Conservation (phyloP, 2,329 filamentous ascomycete genomes). For the Aureobasidium lini region DNA sequence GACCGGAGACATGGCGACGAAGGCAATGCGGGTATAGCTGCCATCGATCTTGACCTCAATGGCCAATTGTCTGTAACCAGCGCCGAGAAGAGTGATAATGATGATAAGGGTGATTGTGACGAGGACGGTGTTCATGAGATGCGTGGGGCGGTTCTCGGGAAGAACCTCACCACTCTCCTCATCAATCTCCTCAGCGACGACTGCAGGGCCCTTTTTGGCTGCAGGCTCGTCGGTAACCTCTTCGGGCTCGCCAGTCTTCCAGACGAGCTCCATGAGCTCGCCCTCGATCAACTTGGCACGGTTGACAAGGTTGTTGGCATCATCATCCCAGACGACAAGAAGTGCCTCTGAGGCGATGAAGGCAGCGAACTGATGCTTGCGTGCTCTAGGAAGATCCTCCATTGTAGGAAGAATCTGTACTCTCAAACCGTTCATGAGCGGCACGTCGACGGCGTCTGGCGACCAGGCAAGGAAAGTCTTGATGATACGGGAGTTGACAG, state of each 20-base stretch:
- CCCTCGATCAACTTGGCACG: conserved; percentile 66
- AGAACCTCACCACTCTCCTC: conserved; percentile 63
- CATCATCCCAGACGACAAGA: conserved; percentile 76
- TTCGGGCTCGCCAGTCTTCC: conserved; percentile 51
- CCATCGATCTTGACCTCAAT: conserved; percentile 61
- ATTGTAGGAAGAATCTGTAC: conserved; percentile 68
- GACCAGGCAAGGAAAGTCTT: conserved; percentile 69
- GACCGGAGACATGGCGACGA: conserved; percentile 59
- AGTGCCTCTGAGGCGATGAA: conserved; percentile 66
- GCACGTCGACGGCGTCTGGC: conserved; percentile 65
- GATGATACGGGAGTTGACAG: conserved; percentile 70
- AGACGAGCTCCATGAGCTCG: conserved; percentile 70
- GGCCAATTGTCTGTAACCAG: conserved; percentile 62
- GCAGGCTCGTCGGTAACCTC: conserved; percentile 50
- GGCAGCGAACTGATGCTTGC: conserved; percentile 74
- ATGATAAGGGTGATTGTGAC: conserved; percentile 60
- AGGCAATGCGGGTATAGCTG: conserved; percentile 54
- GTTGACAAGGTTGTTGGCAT: conserved; percentile 61
- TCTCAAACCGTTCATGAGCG: conserved; percentile 66
- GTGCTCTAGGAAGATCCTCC: conserved; percentile 60
- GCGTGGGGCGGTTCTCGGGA: conserved; percentile 57
- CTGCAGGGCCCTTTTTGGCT: conserved; percentile 40
- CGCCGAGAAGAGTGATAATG: conserved; percentile 59
- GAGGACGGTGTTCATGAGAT: conserved; percentile 62
- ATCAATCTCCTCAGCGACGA: conserved; percentile 54